Conservation (phyloP, 495 filamentous ascomycete species). For the Daldinia bambusicola region DNA sequence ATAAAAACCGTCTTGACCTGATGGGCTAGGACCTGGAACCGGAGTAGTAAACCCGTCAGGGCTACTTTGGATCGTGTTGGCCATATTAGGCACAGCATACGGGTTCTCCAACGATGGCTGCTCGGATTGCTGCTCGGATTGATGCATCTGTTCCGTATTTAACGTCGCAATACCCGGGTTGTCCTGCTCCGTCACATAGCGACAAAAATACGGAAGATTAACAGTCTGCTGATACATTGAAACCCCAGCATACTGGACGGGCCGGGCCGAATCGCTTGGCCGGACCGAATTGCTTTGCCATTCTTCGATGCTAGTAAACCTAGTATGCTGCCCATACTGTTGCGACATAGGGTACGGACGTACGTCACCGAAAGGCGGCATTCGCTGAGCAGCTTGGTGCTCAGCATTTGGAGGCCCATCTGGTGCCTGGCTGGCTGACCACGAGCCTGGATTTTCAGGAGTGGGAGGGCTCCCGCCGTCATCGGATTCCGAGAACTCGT, state of each 20-base stretch:
- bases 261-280: slow-evolving; percentile 12
- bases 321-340: slow-evolving; percentile 56
- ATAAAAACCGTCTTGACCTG: slow-evolving; percentile 59
- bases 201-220: slow-evolving; percentile 56
- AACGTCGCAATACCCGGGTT: slow-evolving; percentile 64
- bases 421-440: slow-evolving; percentile 47
- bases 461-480: slow-evolving; percentile 64
- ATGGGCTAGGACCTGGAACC: slow-evolving; percentile 55
- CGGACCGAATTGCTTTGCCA: slow-evolving; percentile 28
- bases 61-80: slow-evolving; percentile 58
- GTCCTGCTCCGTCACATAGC: slow-evolving; percentile 61
- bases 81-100: slow-evolving; percentile 51
- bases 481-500: slow-evolving; percentile 62
- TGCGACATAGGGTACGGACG: slow-evolving; percentile 53
- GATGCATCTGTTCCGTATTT: slow-evolving; percentile 58
- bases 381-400: slow-evolving; percentile 52
- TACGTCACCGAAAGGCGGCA: slow-evolving; percentile 56
- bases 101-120: slow-evolving; percentile 55
- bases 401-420: slow-evolving; percentile 40
- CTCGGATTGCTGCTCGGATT: slow-evolving; percentile 57
- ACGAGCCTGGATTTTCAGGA: slow-evolving; percentile 52
- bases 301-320: no score
- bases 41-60: slow-evolving; percentile 63
- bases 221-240: slow-evolving; percentile 54
- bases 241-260: slow-evolving; percentile 42